These are phyloP conservation scores for Yarrowia porcina DNA, from an alignment of 805 yeast species.

Conservation along the genomic window DNA sequence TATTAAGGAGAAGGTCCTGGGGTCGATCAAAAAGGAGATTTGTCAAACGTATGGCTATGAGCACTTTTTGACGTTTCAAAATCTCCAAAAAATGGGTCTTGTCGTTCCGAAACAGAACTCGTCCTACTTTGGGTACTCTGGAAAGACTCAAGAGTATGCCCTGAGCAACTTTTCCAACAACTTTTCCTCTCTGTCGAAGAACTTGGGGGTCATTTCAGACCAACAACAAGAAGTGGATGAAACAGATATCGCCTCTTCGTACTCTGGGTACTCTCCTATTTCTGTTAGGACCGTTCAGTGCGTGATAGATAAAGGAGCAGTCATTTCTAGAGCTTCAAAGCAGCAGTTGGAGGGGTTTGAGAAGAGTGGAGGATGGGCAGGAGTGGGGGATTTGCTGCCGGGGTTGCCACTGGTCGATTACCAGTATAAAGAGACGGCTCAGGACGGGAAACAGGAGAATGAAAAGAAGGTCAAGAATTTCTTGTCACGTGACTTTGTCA, in stretches of 20 bases:
- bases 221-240: constrained; percentile 37
- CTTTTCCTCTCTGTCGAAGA: constrained; percentile 50
- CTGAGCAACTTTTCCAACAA: constrained; percentile 21
- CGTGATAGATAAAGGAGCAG: constrained; percentile 50
- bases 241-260: constrained; percentile 56
- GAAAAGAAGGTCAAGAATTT: constrained; percentile 6
- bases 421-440: constrained; percentile 28
- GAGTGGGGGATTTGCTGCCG: constrained; percentile 41
- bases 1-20: constrained; percentile 60
- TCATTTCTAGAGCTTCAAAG: constrained; percentile 11
- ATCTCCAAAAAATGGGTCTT: constrained; percentile 49
- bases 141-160: background rate
- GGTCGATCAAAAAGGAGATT: constrained; percentile 51
- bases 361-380: constrained; percentile 40
- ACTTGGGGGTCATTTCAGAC: constrained; percentile 34
- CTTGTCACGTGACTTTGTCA: constrained; percentile 27
- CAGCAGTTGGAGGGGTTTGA: background rate
- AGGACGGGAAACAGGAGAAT: constrained; percentile 30
- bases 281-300: constrained; percentile 65
- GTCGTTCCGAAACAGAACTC: constrained; percentile 40
- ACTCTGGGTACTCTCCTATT: constrained; percentile 82
- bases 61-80: constrained; percentile 47
- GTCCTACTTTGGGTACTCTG: constrained; percentile 32
- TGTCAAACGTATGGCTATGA: constrained; percentile 63
- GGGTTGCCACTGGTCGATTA: constrained; percentile 18